Conservation (phyloP, 225 moss, liverwort and hornwort species). For the Lunularia cruciata region DNA sequence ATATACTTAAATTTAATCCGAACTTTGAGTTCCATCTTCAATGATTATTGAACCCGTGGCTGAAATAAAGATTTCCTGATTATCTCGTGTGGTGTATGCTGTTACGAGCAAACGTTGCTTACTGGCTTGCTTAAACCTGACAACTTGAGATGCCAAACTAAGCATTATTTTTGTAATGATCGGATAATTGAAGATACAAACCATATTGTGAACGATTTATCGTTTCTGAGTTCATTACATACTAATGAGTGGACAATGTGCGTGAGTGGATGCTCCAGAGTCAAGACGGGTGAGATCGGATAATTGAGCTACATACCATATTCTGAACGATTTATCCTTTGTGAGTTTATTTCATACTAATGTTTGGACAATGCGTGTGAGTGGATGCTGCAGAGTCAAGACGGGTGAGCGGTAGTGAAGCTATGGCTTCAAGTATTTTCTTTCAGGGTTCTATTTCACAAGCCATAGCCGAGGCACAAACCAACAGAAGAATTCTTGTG, state of each 20-base stretch:
- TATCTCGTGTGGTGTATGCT: no score
- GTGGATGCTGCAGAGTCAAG: background rate
- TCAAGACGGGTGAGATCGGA: background rate
- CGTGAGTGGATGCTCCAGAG: background rate
- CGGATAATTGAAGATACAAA: no score
- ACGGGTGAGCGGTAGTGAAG: background rate
- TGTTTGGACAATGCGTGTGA: background rate
- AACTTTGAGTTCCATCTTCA: no score
- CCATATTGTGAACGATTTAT: background rate
- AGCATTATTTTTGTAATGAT: no score
- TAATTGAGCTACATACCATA: no score
- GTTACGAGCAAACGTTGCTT: no score
- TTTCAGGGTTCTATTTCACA: constrained; percentile 25
- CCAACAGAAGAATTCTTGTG: constrained; percentile 18
- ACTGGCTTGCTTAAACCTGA: no score
- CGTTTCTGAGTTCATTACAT: background rate
- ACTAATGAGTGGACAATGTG: background rate
- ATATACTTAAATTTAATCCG: no score
- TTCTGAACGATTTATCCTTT: background rate
- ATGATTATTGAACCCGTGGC: no score
- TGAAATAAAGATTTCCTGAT: no score
- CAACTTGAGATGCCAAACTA: no score
- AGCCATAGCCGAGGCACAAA: constrained; percentile 29
- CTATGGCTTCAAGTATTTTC: constrained; percentile 21
- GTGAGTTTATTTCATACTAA: background rate